Percentiles rank a stretch among this genome's conserved stretches.
phyloP scores from a whole-genome alignment of 768 basidiomycete species.

The Kwoniella newhampshirensis region DNA sequence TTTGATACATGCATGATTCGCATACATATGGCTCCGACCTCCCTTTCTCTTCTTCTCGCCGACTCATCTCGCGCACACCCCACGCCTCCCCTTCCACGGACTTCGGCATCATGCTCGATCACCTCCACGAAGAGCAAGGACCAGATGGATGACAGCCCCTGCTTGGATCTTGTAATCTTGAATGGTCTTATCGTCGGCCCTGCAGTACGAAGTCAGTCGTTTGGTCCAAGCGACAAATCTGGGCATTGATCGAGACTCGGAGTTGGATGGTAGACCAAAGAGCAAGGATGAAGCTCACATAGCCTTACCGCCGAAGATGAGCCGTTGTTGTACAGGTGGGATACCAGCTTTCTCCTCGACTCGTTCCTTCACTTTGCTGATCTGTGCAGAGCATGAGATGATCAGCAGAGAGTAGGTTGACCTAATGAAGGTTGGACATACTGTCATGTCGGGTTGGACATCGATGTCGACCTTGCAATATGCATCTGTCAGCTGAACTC shows the following conservation, averaged over 20 bases:
- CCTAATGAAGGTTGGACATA: conserved; percentile 45
- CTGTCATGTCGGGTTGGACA: conserved; percentile 86
- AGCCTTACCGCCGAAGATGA: conserved; percentile 90
- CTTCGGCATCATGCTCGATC: conserved; percentile 1
- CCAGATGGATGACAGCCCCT: conserved; percentile 87
- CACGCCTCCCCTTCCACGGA: conserved; percentile 11
- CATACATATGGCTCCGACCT: background rate
- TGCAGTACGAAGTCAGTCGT: conserved; percentile 46
- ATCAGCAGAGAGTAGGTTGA: background rate
- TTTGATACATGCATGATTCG: background rate
- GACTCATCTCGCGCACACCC: background rate
- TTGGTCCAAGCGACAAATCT: too few species aligned
- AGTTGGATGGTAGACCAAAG: background rate
- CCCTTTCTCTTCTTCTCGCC: background rate
- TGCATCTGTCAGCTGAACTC: background rate
- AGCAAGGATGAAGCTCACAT: conserved; percentile 62
- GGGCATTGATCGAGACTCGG: background rate
- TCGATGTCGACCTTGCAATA: conserved; percentile 96
- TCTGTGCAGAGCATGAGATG: conserved; percentile 58
- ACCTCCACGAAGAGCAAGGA: conserved; percentile 92
- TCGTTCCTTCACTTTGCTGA: conserved; percentile 91
- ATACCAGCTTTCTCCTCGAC: conserved; percentile 98
- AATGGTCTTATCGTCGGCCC: conserved; percentile 88
- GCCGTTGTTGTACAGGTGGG: conserved; percentile 88
- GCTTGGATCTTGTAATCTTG: conserved; percentile 77